A percentile compares a stretch with the other conserved stretches of the same genome.
Conservation (phyloP, 192 early-diverging fungal species). For the Coemansia erecta region DNA sequence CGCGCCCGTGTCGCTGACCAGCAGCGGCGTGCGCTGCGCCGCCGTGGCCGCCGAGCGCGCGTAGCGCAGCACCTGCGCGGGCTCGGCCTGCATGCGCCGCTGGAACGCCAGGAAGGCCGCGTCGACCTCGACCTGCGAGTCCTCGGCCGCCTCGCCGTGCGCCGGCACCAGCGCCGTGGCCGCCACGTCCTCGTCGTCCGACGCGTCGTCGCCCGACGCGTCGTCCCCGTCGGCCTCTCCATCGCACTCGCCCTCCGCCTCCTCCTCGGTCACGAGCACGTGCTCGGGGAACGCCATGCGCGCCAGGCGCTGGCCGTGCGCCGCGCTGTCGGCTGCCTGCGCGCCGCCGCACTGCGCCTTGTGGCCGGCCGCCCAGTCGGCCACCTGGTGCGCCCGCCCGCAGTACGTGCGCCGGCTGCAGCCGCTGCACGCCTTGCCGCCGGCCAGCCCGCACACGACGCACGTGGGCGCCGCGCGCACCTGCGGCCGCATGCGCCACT, state of each 20-base stretch:
- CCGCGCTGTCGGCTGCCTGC: conserved; percentile 7
- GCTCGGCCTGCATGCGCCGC: conserved; percentile 67
- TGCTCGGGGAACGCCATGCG: conserved; percentile 60
- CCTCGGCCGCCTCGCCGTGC: conserved; percentile 54
- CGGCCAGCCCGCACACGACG: conserved; percentile 70
- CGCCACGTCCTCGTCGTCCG: conserved; percentile 16
- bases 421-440: conserved; percentile 71
- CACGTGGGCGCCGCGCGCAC: conserved; percentile 53
- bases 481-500: conserved; percentile 18
- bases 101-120: conserved; percentile 89
- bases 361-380: conserved; percentile 76
- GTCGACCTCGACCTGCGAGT: conserved; percentile 84
- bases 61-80: conserved; percentile 86
- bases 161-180: conserved; percentile 25
- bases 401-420: conserved; percentile 80
- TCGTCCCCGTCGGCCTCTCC: conserved; percentile 48
- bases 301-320: conserved; percentile 15
- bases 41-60: conserved; percentile 36
- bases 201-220: conserved; percentile 28
- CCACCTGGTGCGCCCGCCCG: conserved; percentile 76
- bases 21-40: conserved; percentile 61
- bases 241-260: conserved; percentile 67
- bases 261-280: conserved; percentile 66
- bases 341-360: conserved; percentile 63
- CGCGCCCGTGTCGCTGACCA: conserved; percentile 69